Conservation (phyloP, 768 basidiomycete genomes). For the Serendipita indica region DNA sequence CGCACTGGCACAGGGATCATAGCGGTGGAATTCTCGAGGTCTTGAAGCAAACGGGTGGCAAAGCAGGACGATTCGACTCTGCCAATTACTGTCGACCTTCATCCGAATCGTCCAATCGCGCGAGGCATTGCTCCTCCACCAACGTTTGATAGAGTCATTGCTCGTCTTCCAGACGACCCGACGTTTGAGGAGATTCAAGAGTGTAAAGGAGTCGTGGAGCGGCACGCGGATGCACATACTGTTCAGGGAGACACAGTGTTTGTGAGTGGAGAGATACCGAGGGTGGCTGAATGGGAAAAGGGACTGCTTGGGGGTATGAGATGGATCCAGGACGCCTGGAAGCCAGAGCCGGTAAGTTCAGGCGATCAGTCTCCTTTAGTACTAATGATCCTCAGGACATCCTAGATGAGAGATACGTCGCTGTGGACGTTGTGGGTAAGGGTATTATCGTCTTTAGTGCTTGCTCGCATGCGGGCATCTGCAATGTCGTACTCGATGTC, state of each 20-base stretch:
- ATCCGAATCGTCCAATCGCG: constrained; percentile 58
- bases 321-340: constrained; percentile 39
- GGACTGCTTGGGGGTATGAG: constrained; percentile 55
- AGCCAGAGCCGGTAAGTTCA: constrained; percentile 36
- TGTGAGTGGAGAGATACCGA: constrained; percentile 69
- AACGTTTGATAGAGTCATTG: constrained; percentile 38
- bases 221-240: constrained; percentile 42
- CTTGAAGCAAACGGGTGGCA: constrained; percentile 10
- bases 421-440: constrained; percentile 63
- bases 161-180: constrained; percentile 53
- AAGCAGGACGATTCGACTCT: not conserved
- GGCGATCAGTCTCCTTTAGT: not conserved
- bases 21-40: constrained; percentile 42
- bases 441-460: constrained; percentile 74
- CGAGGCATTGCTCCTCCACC: constrained; percentile 62
- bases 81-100: constrained; percentile 48
- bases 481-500: constrained; percentile 67
- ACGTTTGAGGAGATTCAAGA: constrained; percentile 48
- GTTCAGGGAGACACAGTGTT: constrained; percentile 50
- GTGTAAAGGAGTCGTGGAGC: constrained; percentile 42
- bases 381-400: constrained; percentile 35
- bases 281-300: constrained; percentile 50
- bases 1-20: constrained; percentile 63
- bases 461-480: constrained; percentile 74
- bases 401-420: constrained; percentile 72